These are phyloP conservation scores for Monosporascus sp. DNA, from an alignment of 2,329 filamentous ascomycete species.

Conservation along the genomic window DNA sequence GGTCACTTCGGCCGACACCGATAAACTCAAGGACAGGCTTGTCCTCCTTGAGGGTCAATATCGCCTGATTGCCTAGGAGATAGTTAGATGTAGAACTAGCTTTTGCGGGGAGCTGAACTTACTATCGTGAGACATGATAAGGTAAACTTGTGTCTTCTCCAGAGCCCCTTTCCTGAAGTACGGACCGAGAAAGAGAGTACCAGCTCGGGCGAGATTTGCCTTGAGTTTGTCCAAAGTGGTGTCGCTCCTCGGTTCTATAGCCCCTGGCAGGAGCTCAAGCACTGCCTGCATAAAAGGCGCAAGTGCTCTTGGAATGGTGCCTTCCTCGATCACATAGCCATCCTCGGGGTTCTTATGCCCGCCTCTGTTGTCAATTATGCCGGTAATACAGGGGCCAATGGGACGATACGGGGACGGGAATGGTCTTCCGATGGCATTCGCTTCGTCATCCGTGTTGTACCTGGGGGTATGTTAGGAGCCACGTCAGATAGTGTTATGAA, in stretches of 20 bases:
- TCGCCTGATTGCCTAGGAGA: slow-evolving; percentile 48
- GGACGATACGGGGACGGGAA: slow-evolving; percentile 46
- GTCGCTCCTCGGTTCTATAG: slow-evolving; percentile 32
- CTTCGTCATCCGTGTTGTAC: slow-evolving; percentile 53
- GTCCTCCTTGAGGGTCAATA: slow-evolving; percentile 53
- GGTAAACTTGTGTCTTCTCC: slow-evolving; percentile 56
- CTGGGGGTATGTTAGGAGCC: slow-evolving; percentile 25
- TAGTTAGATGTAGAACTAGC: not conserved
- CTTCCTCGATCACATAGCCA: slow-evolving; percentile 61
- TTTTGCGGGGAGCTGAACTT: slow-evolving; percentile 13
- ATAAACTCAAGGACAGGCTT: slow-evolving; percentile 55
- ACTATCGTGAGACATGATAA: slow-evolving; percentile 64
- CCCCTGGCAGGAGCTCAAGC: slow-evolving; percentile 49
- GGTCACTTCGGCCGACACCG: slow-evolving; percentile 51
- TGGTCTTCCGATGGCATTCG: slow-evolving; percentile 50
- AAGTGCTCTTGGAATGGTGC: slow-evolving; percentile 53
- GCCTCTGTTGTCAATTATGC: slow-evolving; percentile 54
- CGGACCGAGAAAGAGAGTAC: slow-evolving; percentile 53
- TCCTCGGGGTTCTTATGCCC: slow-evolving; percentile 49
- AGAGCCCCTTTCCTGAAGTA: slow-evolving; percentile 51
- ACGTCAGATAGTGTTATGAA: not conserved
- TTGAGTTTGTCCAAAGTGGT: slow-evolving; percentile 37
- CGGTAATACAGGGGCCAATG: slow-evolving; percentile 57
- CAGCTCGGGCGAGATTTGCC: slow-evolving; percentile 41
- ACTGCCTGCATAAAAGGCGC: slow-evolving; percentile 51